Percentiles rank a stretch among this genome's conserved stretches.
Evolutionary conservation across 2,329 filamentous ascomycete species (phyloP).

Genomic region (Beauveria sp.): DNA sequence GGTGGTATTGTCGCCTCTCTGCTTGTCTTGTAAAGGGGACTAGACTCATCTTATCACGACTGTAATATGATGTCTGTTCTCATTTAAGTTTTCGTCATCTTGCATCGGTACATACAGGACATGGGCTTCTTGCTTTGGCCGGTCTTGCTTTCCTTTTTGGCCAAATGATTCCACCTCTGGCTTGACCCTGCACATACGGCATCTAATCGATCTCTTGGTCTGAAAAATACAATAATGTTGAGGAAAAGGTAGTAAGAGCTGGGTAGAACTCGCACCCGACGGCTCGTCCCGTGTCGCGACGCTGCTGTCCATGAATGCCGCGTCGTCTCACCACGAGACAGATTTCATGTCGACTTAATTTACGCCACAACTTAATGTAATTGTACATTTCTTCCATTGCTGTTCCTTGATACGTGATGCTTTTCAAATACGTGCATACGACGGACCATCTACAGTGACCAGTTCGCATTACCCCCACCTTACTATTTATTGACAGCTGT

Average conservation of each 20-base stretch:
- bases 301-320: not conserved
- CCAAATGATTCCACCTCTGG: not conserved
- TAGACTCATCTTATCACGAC: not conserved
- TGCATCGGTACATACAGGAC: conserved; percentile 6
- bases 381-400: not conserved
- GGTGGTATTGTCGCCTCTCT: conserved; percentile 34
- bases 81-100: not conserved
- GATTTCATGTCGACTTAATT: conserved; percentile 6
- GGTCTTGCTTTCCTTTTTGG: not conserved
- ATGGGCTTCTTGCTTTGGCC: not conserved
- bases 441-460: not conserved
- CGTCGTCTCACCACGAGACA: conserved; percentile 7
- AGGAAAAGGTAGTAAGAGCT: not conserved
- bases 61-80: not conserved
- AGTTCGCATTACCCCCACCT: not conserved
- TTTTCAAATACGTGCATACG: not conserved
- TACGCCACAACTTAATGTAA: not conserved
- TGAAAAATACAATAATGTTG: not conserved
- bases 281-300: not conserved
- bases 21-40: conserved; percentile 35
- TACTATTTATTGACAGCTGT: too few relatives aligned
- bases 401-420: not conserved
- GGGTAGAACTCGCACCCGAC: not conserved
- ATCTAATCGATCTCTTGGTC: not conserved
- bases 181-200: not conserved